These are phyloP conservation scores for Coemansia sp. DNA, from an alignment of 192 early-diverging fungal species.

Conservation along the genomic window DNA sequence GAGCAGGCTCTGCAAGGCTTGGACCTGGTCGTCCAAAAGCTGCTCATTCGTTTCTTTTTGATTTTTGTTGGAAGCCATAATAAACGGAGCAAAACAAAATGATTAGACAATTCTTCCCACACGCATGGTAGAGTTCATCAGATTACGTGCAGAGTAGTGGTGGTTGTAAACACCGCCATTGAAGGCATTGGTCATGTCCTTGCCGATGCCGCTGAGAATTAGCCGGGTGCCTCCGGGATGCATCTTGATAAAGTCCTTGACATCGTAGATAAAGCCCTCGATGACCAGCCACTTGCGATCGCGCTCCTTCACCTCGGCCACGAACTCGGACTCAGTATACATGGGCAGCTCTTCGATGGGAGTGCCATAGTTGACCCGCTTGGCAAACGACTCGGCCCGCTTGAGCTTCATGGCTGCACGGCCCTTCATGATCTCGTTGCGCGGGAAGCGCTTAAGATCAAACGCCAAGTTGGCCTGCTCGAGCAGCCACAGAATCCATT, in stretches of 20 bases:
- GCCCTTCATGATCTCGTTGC: constrained; percentile 74
- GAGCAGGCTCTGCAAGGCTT: constrained; percentile 3
- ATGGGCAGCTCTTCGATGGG: constrained; percentile 66
- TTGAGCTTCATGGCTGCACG: constrained; percentile 78
- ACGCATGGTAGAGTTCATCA: constrained; percentile 70
- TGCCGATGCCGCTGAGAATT: constrained; percentile 69
- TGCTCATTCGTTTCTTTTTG: neutral
- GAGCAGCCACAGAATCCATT: constrained; percentile 67
- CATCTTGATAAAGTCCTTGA: constrained; percentile 74
- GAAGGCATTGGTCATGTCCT: constrained; percentile 81
- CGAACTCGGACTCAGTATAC: constrained; percentile 62
- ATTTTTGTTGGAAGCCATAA: constrained; percentile 5
- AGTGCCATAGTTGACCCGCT: constrained; percentile 70
- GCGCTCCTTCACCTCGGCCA: constrained; percentile 62
- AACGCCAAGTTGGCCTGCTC: constrained; percentile 61
- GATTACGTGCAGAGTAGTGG: constrained; percentile 78
- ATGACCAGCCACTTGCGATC: constrained; percentile 73
- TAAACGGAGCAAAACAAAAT: constrained; percentile 1
- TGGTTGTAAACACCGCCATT: constrained; percentile 90
- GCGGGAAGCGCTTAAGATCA: constrained; percentile 68
- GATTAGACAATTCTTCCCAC: constrained; percentile 55
- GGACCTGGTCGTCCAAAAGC: neutral
- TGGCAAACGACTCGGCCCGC: constrained; percentile 63
- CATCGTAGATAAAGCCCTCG: constrained; percentile 79
- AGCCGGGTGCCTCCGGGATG: constrained; percentile 82